phyloP scores from a whole-genome alignment of 2,329 filamentous ascomycete species.

The Sphaceloma murrayae region DNA sequence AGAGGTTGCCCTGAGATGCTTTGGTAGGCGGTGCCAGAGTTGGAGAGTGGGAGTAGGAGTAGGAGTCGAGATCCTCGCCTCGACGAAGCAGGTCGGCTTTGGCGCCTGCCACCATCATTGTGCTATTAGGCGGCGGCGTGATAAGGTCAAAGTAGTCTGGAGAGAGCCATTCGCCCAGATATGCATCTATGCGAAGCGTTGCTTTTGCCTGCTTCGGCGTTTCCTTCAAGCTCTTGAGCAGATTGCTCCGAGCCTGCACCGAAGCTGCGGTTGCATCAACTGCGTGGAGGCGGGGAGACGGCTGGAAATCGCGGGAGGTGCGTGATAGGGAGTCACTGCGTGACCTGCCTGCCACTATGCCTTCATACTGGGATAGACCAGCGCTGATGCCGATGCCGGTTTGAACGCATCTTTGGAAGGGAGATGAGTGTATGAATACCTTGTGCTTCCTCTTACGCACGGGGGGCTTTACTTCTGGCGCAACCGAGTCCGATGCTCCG shows the following conservation, averaged over 20 bases:
- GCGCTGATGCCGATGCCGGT: slow-evolving; percentile 82
- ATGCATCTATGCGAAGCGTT: slow-evolving; percentile 75
- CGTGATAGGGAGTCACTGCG: slow-evolving; percentile 24
- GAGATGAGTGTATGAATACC: slow-evolving; percentile 84
- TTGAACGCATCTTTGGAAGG: slow-evolving; percentile 85
- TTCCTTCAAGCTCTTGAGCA: slow-evolving; percentile 27
- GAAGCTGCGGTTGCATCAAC: slow-evolving; percentile 25
- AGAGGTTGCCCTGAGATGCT: slow-evolving; percentile 30
- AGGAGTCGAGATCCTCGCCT: slow-evolving; percentile 52
- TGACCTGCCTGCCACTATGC: slow-evolving; percentile 27
- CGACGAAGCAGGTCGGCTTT: slow-evolving; percentile 77
- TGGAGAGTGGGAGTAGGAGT: slow-evolving; percentile 24
- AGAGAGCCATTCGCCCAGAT: slow-evolving; percentile 89
- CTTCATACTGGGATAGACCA: slow-evolving; percentile 62
- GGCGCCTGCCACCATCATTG: slow-evolving; percentile 77
- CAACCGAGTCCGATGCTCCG: background rate
- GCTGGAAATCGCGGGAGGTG: slow-evolving; percentile 26
- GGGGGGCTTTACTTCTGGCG: slow-evolving; percentile 26
- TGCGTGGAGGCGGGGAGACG: slow-evolving; percentile 26
- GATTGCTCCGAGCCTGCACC: slow-evolving; percentile 17
- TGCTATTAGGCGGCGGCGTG: slow-evolving; percentile 74
- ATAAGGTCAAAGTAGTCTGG: slow-evolving; percentile 91
- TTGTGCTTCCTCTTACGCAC: slow-evolving; percentile 52
- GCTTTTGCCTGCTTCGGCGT: slow-evolving; percentile 40
- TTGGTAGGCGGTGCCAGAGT: slow-evolving; percentile 27